Conservation (phyloP, 805 yeast genomes). For the Sugiyamaella chiloensis region DNA sequence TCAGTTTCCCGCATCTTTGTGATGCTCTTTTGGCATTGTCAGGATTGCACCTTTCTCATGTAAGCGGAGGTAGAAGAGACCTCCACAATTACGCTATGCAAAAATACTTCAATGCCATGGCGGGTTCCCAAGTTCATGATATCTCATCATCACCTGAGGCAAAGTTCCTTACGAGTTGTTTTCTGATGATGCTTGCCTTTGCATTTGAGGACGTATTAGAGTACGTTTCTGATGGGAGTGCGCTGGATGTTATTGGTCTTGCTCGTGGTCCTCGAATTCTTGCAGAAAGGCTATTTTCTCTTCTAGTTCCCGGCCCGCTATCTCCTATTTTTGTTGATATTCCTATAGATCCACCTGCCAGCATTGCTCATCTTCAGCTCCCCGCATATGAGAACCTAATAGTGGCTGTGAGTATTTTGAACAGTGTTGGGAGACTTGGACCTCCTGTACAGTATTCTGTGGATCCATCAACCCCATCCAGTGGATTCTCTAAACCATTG, state of each 20-base stretch:
- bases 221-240: neutral
- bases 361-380: neutral
- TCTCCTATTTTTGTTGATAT: conserved; percentile 1
- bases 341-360: neutral
- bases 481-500: neutral
- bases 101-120: conserved; percentile 13
- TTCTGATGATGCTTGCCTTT: conserved; percentile 22
- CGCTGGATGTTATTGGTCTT: conserved; percentile 9
- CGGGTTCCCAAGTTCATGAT: conserved; percentile 8
- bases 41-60: conserved; percentile 16
- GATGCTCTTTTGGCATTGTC: conserved; percentile 19
- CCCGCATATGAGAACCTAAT: conserved; percentile 9
- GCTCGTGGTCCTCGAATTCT: conserved; percentile 11
- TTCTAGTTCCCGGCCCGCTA: conserved; percentile 4
- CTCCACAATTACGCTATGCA: conserved; percentile 9
- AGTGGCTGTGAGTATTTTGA: neutral
- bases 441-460: neutral
- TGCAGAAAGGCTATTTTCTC: conserved; percentile 4
- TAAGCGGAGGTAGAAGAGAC: conserved; percentile 11
- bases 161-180: conserved; percentile 13
- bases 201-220: conserved; percentile 15
- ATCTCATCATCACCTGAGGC: conserved; percentile 12
- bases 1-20: conserved; percentile 11
- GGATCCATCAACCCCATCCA: neutral
- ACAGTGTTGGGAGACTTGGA: neutral